These are phyloP conservation scores for Auricularia heimuer DNA, from an alignment of 768 basidiomycete genomes.

Conservation along the genomic window DNA sequence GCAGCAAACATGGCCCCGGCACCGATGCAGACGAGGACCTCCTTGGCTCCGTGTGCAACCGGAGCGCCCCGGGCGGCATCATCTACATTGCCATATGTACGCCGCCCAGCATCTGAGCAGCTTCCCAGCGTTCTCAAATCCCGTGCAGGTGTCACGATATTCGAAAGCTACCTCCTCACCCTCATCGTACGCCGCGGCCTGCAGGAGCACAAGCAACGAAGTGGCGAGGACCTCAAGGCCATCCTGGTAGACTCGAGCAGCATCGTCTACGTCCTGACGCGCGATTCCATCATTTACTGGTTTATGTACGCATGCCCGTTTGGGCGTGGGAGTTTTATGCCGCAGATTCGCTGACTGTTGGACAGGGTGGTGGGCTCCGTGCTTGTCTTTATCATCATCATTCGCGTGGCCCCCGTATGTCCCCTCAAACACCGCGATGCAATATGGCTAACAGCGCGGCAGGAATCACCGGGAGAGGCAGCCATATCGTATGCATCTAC, in stretches of 20 bases:
- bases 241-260: background rate
- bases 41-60: background rate
- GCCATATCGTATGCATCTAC: background rate
- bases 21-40: background rate
- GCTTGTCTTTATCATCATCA: background rate
- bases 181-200: background rate
- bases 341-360: background rate
- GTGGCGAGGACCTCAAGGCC: background rate
- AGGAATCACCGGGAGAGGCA: background rate
- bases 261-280: background rate
- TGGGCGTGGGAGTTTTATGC: background rate
- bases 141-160: background rate
- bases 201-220: background rate
- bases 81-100: background rate
- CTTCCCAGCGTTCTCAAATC: background rate
- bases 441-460: too few species aligned
- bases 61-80: background rate
- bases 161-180: background rate
- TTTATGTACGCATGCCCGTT: background rate
- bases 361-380: background rate
- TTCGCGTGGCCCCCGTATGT: background rate
- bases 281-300: background rate
- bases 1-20: background rate
- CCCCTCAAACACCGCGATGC: too few species aligned
- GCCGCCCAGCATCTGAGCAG: background rate